A percentile compares a stretch with the other conserved stretches of the same genome.
phyloP scores from a whole-genome alignment of 148 eudicot genomes.

The Pharnaceum exiguum region DNA sequence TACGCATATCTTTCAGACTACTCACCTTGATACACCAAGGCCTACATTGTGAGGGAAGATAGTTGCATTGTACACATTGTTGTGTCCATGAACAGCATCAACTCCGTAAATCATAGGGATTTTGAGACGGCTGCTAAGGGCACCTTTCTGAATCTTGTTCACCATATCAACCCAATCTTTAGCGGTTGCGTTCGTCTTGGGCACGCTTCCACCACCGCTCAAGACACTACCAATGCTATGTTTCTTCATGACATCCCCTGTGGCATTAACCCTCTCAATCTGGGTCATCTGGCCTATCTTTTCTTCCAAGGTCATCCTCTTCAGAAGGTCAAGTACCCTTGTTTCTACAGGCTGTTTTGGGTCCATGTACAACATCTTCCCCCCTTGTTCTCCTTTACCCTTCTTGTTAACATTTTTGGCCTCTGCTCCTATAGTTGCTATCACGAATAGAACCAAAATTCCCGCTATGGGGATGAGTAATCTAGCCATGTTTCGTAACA shows the following conservation, averaged over 20 bases:
- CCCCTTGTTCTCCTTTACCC: too few species aligned
- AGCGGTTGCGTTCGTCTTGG: slow-evolving; percentile 30
- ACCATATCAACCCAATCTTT: slow-evolving; percentile 38
- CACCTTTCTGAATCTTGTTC: slow-evolving; percentile 33
- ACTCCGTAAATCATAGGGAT: slow-evolving; percentile 48
- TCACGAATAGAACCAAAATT: background rate
- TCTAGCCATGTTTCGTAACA: too few species aligned
- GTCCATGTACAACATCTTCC: slow-evolving; percentile 35
- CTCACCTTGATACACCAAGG: slow-evolving; percentile 33
- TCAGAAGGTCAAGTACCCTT: slow-evolving; percentile 42
- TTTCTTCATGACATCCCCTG: slow-evolving; percentile 45
- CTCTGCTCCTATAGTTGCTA: background rate
- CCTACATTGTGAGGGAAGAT: slow-evolving; percentile 50
- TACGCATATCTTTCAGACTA: too few species aligned
- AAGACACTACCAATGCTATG: slow-evolving; percentile 45
- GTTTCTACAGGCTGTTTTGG: slow-evolving; percentile 27
- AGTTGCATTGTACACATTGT: slow-evolving; percentile 44
- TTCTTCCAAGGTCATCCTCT: slow-evolving; percentile 51
- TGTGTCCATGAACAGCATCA: slow-evolving; percentile 52
- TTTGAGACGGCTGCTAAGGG: slow-evolving; percentile 38
- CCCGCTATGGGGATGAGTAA: background rate
- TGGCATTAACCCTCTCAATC: slow-evolving; percentile 41
- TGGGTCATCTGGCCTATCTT: slow-evolving; percentile 64
- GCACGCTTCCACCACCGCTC: slow-evolving; percentile 41
- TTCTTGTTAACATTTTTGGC: background rate